These are phyloP conservation scores for Keithomyces neogunnii DNA, from an alignment of 2,329 filamentous ascomycete genomes.

Conservation along the genomic window DNA sequence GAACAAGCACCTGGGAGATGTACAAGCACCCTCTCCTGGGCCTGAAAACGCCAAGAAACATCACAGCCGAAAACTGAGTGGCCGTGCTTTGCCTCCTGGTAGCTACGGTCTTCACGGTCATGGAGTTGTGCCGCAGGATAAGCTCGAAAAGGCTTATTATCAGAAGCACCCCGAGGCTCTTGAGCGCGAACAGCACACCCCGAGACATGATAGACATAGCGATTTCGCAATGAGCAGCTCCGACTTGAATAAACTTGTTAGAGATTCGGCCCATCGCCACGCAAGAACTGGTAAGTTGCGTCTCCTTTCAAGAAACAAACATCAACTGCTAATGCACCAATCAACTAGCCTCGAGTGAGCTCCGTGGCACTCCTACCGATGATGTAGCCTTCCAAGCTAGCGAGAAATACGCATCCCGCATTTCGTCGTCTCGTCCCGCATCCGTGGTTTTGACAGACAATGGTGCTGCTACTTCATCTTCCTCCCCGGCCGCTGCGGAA, in stretches of 20 bases:
- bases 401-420: slow-evolving; percentile 73
- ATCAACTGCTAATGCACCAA: slow-evolving; percentile 11
- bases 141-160: slow-evolving; percentile 86
- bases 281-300: slow-evolving; percentile 26
- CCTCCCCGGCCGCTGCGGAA: slow-evolving; percentile 28
- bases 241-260: slow-evolving; percentile 83
- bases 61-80: slow-evolving; percentile 67
- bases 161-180: slow-evolving; percentile 80
- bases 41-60: slow-evolving; percentile 43
- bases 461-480: slow-evolving; percentile 8
- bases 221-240: slow-evolving; percentile 85
- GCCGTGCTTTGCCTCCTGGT: slow-evolving; percentile 64
- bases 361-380: slow-evolving; percentile 73
- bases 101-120: slow-evolving; percentile 93
- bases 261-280: slow-evolving; percentile 53
- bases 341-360: slow-evolving; percentile 50
- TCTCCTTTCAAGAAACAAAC: slow-evolving; percentile 8
- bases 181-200: slow-evolving; percentile 60
- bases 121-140: slow-evolving; percentile 65
- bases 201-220: slow-evolving; percentile 45
- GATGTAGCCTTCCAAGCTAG: slow-evolving; percentile 83
- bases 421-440: slow-evolving; percentile 56
- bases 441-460: slow-evolving; percentile 24
- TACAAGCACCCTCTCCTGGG: slow-evolving; percentile 84
- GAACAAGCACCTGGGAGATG: slow-evolving; percentile 86